phyloP scores from a whole-genome alignment of 2,329 filamentous ascomycete genomes.

The Aspergillus puulaauensis region DNA sequence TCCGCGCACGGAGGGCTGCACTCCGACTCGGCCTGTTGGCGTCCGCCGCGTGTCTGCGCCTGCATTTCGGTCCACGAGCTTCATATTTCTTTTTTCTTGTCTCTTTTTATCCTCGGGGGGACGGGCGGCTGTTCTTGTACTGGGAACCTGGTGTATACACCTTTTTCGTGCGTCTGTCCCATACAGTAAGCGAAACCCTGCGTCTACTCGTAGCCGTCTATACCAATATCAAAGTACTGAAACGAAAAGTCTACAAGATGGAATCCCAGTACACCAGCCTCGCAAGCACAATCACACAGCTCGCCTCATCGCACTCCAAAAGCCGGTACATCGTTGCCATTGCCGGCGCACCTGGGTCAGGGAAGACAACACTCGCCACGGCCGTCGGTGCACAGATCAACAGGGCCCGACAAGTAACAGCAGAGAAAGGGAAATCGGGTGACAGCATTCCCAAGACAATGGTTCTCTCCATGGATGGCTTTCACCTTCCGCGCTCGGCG shows the following conservation, averaged over 20 bases:
- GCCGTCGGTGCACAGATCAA: conserved; percentile 30
- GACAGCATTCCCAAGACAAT: conserved; percentile 9
- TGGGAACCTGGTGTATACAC: too few relatives aligned
- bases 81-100: too few relatives aligned
- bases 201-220: too few relatives aligned
- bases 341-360: conserved; percentile 34
- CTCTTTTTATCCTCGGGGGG: too few relatives aligned
- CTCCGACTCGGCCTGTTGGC: too few relatives aligned
- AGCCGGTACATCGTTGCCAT: conserved; percentile 27
- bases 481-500: conserved; percentile 31
- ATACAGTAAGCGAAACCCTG: too few relatives aligned
- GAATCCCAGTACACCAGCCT: conserved; percentile 22
- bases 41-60: too few relatives aligned
- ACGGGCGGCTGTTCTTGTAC: too few relatives aligned
- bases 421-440: background rate
- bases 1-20: too few relatives aligned
- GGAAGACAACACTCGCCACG: conserved; percentile 35
- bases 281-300: conserved; percentile 17
- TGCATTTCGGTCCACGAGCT: too few relatives aligned
- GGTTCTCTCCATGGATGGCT: conserved; percentile 40
- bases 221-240: too few relatives aligned
- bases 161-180: too few relatives aligned
- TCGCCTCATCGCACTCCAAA: conserved; percentile 17
- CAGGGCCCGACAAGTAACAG: background rate
- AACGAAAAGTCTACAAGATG: conserved; percentile 11